phyloP scores from a whole-genome alignment of 139 green algal genomes.

The Gonium pectorale region DNA sequence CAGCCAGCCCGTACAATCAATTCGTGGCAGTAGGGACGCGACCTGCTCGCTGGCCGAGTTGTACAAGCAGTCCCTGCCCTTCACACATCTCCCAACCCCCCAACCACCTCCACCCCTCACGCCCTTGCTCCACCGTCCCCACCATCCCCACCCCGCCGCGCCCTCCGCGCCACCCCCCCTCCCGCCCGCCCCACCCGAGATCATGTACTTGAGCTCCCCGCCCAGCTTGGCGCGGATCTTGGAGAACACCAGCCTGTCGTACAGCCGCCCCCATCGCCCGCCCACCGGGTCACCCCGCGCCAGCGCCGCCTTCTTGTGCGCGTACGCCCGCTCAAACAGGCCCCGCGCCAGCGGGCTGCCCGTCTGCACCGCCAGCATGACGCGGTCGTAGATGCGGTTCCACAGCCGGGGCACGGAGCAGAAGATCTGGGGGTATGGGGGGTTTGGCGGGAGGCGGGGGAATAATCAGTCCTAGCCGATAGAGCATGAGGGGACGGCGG shows the following conservation, averaged over 20 bases:
- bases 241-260: conserved; percentile 94
- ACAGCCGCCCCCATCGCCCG: conserved; percentile 82
- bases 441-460: too few species aligned
- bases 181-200: conserved; percentile 58
- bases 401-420: conserved; percentile 92
- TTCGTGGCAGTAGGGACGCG: too few species aligned
- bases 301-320: conserved; percentile 80
- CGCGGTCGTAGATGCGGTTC: conserved; percentile 97
- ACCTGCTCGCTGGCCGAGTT: too few species aligned
- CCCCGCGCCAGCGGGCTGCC: conserved; percentile 71
- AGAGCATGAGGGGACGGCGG: too few species aligned
- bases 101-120: too few species aligned
- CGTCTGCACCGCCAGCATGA: conserved; percentile 60
- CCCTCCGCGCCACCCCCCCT: neutral
- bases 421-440: conserved; percentile 86
- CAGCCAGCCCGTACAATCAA: too few species aligned
- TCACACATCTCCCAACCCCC: too few species aligned
- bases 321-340: conserved; percentile 87
- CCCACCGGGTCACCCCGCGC: conserved; percentile 70
- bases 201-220: conserved; percentile 73
- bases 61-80: too few species aligned
- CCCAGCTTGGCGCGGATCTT: conserved; percentile 89
- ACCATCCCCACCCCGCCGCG: neutral
- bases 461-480: too few species aligned
- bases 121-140: too few species aligned